Conservation (phyloP, 495 filamentous ascomycete genomes). For the Hypoxylon perforatum region DNA sequence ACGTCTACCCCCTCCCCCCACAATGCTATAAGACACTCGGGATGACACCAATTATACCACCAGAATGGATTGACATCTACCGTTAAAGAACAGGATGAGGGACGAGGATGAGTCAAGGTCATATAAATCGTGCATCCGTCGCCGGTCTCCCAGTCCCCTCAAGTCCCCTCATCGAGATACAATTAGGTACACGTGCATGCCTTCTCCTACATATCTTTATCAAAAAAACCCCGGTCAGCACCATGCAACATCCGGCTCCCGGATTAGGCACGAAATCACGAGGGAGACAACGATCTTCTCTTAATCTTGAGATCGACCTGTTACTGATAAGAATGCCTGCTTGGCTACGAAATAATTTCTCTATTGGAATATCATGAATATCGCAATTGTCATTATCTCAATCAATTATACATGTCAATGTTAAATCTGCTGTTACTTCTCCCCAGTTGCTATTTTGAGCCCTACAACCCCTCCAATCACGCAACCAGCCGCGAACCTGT, state of each 20-base stretch:
- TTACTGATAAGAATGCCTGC: conserved; percentile 22
- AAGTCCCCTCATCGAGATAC: conserved; percentile 24
- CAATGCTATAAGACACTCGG: no score
- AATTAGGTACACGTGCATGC: conserved; percentile 39
- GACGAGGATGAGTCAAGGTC: neutral
- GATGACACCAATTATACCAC: no score
- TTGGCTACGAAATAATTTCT: conserved; percentile 22
- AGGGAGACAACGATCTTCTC: conserved; percentile 20
- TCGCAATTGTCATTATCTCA: neutral
- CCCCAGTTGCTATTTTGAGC: neutral
- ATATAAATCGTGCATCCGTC: conserved; percentile 8
- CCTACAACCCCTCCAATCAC: neutral
- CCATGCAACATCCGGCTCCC: conserved; percentile 34
- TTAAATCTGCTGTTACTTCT: neutral
- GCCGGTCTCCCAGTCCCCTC: neutral
- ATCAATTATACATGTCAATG: neutral
- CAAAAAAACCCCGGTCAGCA: conserved; percentile 26
- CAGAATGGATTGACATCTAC: no score
- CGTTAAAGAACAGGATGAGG: no score
- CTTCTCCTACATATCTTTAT: conserved; percentile 3
- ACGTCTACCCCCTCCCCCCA: no score
- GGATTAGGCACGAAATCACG: conserved; percentile 33
- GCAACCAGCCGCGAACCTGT: neutral
- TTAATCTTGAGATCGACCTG: conserved; percentile 36
- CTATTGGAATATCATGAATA: conserved; percentile 17